Evolutionary conservation across 2,329 filamentous ascomycete species (phyloP).

Genomic region (Talaromyces piceae): DNA sequence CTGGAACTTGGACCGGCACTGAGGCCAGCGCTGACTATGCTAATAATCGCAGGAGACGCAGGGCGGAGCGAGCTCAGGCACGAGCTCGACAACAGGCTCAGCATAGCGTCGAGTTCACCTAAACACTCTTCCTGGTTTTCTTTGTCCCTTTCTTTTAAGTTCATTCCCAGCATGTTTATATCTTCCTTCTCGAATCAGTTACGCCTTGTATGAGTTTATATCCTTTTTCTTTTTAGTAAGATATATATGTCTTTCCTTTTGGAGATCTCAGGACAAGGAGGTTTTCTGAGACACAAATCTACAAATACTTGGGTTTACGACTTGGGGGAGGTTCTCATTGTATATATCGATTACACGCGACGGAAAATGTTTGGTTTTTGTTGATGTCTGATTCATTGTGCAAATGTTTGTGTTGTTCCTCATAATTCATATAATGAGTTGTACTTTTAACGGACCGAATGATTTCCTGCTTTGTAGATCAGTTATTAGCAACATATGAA

Average conservation of each 20-base stretch:
- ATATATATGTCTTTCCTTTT: not conserved
- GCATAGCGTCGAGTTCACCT: conserved; percentile 44
- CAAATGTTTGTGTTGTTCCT: too few species aligned
- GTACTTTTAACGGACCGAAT: too few species aligned
- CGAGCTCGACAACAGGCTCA: conserved; percentile 38
- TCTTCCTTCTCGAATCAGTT: not conserved
- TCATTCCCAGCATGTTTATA: not conserved
- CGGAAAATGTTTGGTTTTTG: not conserved
- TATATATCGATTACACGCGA: not conserved
- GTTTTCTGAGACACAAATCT: conserved; percentile 1
- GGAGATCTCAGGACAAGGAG: not conserved
- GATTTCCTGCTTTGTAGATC: too few species aligned
- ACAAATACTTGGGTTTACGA: not conserved
- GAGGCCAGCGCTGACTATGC: conserved; percentile 46
- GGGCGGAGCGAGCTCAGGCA: conserved; percentile 44
- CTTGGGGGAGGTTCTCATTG: conserved; percentile 4
- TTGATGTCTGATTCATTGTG: conserved; percentile 2
- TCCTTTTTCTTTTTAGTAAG: not conserved
- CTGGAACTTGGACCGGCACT: conserved; percentile 40
- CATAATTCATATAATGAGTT: too few species aligned
- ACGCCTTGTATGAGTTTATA: not conserved
- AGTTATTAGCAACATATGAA: too few species aligned
- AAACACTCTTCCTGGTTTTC: conserved; percentile 10
- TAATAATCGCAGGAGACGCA: conserved; percentile 45
- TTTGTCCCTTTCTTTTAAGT: not conserved